These are phyloP conservation scores for Thraustochytrium aureum DNA, from an alignment of 352 stramenopile genomes.

Conservation along the genomic window DNA sequence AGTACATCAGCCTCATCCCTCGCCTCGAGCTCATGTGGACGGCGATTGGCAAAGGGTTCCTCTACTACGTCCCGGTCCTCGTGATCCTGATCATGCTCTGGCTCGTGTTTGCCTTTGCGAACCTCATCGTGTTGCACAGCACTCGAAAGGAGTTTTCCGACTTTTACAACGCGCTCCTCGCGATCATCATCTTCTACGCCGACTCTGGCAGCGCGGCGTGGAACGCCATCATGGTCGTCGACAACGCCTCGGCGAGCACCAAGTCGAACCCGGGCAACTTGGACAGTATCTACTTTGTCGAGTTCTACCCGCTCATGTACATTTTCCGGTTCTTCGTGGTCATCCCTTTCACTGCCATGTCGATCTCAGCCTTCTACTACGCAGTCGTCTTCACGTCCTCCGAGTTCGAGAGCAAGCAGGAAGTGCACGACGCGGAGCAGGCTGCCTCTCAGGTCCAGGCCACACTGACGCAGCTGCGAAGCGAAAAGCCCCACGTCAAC, in stretches of 20 bases:
- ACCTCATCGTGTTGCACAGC: neutral
- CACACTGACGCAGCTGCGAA: neutral
- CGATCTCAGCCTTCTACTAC: constrained; percentile 37
- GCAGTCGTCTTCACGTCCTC: constrained; percentile 8
- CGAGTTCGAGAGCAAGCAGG: neutral
- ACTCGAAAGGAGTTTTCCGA: neutral
- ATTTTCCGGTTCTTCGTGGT: constrained; percentile 48
- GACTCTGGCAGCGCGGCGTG: constrained; percentile 42
- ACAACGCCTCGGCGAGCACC: neutral
- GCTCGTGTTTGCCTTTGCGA: constrained; percentile 24
- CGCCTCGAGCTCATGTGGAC: constrained; percentile 4
- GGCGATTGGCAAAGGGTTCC: neutral
- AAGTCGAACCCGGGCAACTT: neutral
- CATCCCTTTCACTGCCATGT: constrained; percentile 27
- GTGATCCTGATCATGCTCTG: constrained; percentile 3
- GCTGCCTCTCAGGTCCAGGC: neutral
- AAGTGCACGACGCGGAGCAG: neutral
- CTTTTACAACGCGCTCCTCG: constrained; percentile 29
- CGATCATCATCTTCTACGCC: constrained; percentile 24
- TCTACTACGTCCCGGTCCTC: constrained; percentile 7
- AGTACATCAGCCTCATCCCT: constrained; percentile 43
- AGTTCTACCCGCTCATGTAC: constrained; percentile 26
- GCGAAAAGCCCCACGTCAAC: neutral
- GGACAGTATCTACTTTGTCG: neutral
- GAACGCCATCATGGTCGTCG: constrained; percentile 11